Base-by-base conservation (phyloP, 768 basidiomycete species). In the Mycena alexandri region DNA sequence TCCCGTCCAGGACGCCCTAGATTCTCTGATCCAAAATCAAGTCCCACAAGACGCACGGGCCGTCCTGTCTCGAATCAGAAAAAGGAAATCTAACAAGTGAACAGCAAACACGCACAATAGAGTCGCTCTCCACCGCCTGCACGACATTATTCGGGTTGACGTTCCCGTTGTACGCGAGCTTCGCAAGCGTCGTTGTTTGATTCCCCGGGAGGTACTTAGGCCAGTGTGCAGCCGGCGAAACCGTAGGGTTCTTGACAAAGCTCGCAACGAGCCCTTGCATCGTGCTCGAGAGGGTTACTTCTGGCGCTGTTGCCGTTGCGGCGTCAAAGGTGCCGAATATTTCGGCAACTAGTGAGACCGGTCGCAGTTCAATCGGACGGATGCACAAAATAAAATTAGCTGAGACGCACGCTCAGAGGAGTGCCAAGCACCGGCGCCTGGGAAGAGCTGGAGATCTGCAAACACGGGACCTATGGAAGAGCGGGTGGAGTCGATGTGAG, bases 281-380 rank as follows among this genome's bases (percentile, higher is more conserved):
- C n/a, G 70, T 77, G 6, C 52, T 21, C 3, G 76, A 77, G 21
- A 77, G 65, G n/a, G 69, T 66, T 25, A 17, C 67, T 61, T 76
- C 73, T 5, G 71, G 36, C 2, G 65, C 54, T 2, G 74, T 74
- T 0, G 75, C 76, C 1, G 73, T 73, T 1, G 65, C 57, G n/a
- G n/a, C 47, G 48, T 75, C 74, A 63, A 61, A 75, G 2, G 76
- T 76, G 16, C 75, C 76, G 56, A 77, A 77, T 8, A 77, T 67
- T 34, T 72, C 70, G 9, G 34, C 51, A 9, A 76, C 75, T 76
- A 29, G 6, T 16, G 9, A 17, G 6, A 22, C 17, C 19, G 9
- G 6, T 43, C 29, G 29, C 13, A 19, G 41, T 56, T 38, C 38
- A 9, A 38, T 14, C 9, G 6, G 38, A 11, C 38, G 29, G 29